Conservation (phyloP, 495 filamentous ascomycete species). For the Elasticomyces elasticus region DNA sequence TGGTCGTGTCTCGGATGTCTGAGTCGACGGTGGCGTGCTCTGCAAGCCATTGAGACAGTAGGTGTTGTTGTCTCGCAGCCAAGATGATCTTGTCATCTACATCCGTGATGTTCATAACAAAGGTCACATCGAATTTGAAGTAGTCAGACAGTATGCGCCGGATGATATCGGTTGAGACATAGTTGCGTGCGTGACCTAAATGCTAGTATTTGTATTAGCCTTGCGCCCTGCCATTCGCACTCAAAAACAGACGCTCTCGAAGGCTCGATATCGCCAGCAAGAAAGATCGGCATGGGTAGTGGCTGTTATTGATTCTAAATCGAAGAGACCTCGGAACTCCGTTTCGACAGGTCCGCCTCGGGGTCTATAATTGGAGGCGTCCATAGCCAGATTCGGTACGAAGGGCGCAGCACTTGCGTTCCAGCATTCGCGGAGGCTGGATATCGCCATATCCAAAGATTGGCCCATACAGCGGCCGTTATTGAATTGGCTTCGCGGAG, state of each 20-base stretch:
- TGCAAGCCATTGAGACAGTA: conserved; percentile 49
- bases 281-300: too few relatives aligned
- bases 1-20: conserved; percentile 43
- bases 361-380: too few relatives aligned
- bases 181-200: conserved; percentile 86
- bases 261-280: too few relatives aligned
- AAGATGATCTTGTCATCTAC: conserved; percentile 94
- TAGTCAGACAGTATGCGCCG: conserved; percentile 77
- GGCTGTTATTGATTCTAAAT: too few relatives aligned
- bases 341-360: too few relatives aligned
- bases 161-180: conserved; percentile 89
- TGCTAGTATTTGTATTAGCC: conserved; percentile 35
- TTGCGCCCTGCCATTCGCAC: not conserved
- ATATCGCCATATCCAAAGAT: too few relatives aligned
- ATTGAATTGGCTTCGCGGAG: too few relatives aligned
- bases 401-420: too few relatives aligned
- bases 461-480: too few relatives aligned
- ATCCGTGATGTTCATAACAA: conserved; percentile 96
- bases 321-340: too few relatives aligned
- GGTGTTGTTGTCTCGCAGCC: conserved; percentile 64
- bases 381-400: too few relatives aligned
- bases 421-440: too few relatives aligned
- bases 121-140: conserved; percentile 75
- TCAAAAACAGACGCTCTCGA: not conserved
- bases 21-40: conserved; percentile 38